phyloP scores from a whole-genome alignment of 2,329 filamentous ascomycete species.

The Fusarium sublunatum region DNA sequence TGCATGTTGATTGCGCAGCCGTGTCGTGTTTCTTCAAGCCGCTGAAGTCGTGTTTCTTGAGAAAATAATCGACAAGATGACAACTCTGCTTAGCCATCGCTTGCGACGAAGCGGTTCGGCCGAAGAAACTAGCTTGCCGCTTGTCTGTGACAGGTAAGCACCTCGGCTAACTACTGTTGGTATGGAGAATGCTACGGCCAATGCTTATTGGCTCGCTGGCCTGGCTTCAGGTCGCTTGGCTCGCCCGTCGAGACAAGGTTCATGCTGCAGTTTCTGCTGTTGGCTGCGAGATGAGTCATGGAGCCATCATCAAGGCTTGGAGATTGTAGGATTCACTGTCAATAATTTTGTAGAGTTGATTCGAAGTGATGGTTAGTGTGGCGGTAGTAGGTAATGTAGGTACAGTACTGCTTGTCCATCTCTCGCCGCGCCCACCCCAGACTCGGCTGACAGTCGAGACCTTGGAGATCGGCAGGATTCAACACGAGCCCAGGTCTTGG shows the following conservation, averaged over 20 bases:
- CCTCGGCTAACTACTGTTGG: conserved; percentile 15
- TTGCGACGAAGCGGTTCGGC: background rate
- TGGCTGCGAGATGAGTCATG: conserved; percentile 6
- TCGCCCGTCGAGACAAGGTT: conserved; percentile 6
- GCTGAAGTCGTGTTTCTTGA: background rate
- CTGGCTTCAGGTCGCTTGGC: conserved; percentile 19
- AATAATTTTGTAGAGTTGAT: no score
- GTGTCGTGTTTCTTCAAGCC: background rate
- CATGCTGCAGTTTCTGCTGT: background rate
- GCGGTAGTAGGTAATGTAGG: no score
- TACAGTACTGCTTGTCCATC: no score
- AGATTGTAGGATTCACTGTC: background rate
- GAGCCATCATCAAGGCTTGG: background rate
- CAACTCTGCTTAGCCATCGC: background rate
- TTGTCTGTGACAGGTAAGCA: background rate
- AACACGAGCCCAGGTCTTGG: background rate
- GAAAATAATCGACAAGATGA: background rate
- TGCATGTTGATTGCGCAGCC: no score
- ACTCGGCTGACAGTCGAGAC: background rate
- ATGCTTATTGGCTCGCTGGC: conserved; percentile 8
- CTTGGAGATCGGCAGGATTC: background rate
- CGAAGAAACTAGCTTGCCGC: background rate
- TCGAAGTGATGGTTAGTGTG: no score
- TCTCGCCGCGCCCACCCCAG: background rate
- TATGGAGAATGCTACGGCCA: background rate